Evolutionary conservation across 768 basidiomycete genomes (phyloP).

Genomic region (Scleroderma citrinum): DNA sequence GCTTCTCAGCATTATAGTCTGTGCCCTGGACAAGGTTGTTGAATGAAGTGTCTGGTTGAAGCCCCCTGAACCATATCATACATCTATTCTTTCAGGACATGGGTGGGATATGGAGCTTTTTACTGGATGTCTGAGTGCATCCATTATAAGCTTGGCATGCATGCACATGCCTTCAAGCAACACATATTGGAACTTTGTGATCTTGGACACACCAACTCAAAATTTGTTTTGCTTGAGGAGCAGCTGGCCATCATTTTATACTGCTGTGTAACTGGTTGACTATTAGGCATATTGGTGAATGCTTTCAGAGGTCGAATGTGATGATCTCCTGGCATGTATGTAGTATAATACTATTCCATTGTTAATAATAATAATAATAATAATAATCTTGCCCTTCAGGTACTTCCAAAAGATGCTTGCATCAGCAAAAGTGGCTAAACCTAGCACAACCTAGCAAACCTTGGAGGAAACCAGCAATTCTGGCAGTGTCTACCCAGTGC

Average conservation of each 20-base stretch:
- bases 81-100: slow-evolving; percentile 16
- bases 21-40: no score
- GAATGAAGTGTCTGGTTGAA: no score
- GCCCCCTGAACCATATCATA: slow-evolving; percentile 12
- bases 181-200: background rate
- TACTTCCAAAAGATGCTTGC: no score
- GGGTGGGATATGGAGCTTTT: slow-evolving; percentile 20
- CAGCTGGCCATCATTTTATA: slow-evolving; percentile 35
- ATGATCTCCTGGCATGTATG: background rate
- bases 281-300: background rate
- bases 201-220: slow-evolving; percentile 6
- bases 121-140: slow-evolving; percentile 12
- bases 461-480: no score
- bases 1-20: no score
- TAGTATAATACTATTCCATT: no score
- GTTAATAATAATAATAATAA: no score
- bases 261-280: slow-evolving; percentile 9
- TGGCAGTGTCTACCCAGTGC: no score
- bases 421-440: no score
- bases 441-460: no score
- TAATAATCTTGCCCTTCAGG: no score
- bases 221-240: slow-evolving; percentile 27
- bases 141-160: slow-evolving; percentile 13
- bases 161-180: background rate
- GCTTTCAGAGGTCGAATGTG: background rate